Percentiles rank a stretch among this genome's conserved stretches.
phyloP scores from a whole-genome alignment of 2,329 filamentous ascomycete species.

The Tolypocladium tundrense region DNA sequence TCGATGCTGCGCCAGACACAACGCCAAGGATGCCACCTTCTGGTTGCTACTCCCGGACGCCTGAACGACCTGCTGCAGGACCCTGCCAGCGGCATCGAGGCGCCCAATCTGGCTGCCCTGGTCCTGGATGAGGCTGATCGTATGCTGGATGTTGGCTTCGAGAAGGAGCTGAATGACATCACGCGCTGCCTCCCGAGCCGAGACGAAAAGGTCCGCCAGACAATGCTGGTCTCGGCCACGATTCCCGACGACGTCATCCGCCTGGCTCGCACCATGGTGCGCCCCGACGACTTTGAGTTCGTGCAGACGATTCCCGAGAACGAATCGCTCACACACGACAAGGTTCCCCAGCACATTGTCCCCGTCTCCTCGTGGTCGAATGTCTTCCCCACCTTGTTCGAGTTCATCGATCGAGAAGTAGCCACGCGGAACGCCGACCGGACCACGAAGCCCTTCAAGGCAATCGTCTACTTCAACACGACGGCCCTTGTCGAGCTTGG shows the following conservation, averaged over 20 bases:
- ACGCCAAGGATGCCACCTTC: conserved; percentile 69
- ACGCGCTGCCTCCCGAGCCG: conserved; percentile 51
- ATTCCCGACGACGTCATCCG: conserved; percentile 74
- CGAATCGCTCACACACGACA: conserved; percentile 75
- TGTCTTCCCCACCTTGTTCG: conserved; percentile 63
- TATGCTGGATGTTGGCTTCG: conserved; percentile 92
- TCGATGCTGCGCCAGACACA: conserved; percentile 58
- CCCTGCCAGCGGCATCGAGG: conserved; percentile 47
- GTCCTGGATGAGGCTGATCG: conserved; percentile 96
- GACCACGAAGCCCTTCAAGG: conserved; percentile 65
- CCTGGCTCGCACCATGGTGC: conserved; percentile 69
- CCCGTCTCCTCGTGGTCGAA: conserved; percentile 62
- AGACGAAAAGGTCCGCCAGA: conserved; percentile 62
- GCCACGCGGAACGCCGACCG: conserved; percentile 28
- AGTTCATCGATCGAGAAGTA: conserved; percentile 58
- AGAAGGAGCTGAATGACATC: conserved; percentile 54
- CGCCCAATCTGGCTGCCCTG: conserved; percentile 78
- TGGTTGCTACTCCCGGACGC: conserved; percentile 85
- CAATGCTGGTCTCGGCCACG: conserved; percentile 90
- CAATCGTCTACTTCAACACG: conserved; percentile 85
- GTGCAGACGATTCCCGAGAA: conserved; percentile 78
- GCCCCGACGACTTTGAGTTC: conserved; percentile 71
- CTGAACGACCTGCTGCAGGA: conserved; percentile 73
- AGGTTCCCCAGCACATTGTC: conserved; percentile 71
- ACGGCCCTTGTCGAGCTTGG: conserved; percentile 62